Percentiles rank a stretch among this genome's conserved stretches.
These are phyloP conservation scores for Colletotrichum caudatum DNA, from an alignment of 2,329 filamentous ascomycete genomes.

Conservation along the genomic window DNA sequence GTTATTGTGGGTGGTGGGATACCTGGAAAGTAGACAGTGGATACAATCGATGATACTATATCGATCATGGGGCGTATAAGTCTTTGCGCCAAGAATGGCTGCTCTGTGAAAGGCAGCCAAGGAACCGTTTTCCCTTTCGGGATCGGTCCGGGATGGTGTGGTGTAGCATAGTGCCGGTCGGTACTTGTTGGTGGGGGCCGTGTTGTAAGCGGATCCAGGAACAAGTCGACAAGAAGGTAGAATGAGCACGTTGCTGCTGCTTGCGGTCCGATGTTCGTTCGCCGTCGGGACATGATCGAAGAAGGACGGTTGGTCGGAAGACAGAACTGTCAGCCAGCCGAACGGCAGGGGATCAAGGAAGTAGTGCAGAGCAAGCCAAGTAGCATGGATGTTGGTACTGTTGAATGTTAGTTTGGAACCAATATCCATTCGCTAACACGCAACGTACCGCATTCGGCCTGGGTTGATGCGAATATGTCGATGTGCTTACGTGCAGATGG, in stretches of 20 bases:
- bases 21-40: conserved; percentile 21
- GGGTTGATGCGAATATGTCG: neutral
- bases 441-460: conserved; percentile 11
- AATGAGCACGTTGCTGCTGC: neutral
- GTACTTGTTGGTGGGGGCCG: conserved; percentile 1
- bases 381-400: neutral
- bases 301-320: neutral
- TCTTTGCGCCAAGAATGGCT: conserved; percentile 21
- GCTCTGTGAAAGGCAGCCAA: conserved; percentile 1
- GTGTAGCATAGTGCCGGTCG: conserved; percentile 20
- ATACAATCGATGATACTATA: conserved; percentile 21
- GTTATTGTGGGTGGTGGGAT: neutral
- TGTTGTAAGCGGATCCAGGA: conserved; percentile 34
- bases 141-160: conserved; percentile 22
- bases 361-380: neutral
- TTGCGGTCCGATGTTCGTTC: neutral
- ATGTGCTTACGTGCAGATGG: conserved; percentile 11
- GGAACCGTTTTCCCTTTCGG: conserved; percentile 11
- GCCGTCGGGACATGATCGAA: neutral
- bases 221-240: conserved; percentile 11
- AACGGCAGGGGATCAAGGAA: neutral
- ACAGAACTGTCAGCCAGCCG: neutral
- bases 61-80: conserved; percentile 30
- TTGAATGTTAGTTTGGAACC: neutral
- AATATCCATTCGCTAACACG: conserved; percentile 16